Percentiles rank a stretch among this genome's conserved stretches.
phyloP scores from a whole-genome alignment of 768 basidiomycete genomes.

The Russula emetica region DNA sequence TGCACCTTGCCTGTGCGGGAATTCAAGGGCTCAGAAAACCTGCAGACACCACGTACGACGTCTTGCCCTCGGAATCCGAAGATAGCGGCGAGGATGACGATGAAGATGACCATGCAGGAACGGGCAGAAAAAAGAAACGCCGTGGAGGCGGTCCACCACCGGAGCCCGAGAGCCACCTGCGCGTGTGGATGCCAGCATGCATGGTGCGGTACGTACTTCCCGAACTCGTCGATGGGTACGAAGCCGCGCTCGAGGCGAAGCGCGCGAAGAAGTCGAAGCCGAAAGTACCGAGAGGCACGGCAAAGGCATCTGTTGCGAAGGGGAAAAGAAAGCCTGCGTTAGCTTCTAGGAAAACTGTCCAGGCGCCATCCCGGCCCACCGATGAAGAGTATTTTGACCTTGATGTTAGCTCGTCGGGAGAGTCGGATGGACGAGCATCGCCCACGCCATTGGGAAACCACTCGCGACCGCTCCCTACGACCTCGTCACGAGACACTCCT shows the following conservation, averaged over 20 bases:
- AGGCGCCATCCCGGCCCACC: not conserved
- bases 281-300: slow-evolving; percentile 1
- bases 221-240: slow-evolving; percentile 56
- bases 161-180: slow-evolving; percentile 52
- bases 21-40: slow-evolving; percentile 56
- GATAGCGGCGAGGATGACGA: slow-evolving; percentile 45
- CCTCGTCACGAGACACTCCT: not conserved
- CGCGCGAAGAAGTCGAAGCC: slow-evolving; percentile 13
- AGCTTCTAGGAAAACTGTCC: not conserved
- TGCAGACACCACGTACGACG: slow-evolving; percentile 29
- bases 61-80: slow-evolving; percentile 41
- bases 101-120: slow-evolving; percentile 39
- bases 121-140: slow-evolving; percentile 37
- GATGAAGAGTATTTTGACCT: slow-evolving; percentile 19
- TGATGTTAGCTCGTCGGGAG: slow-evolving; percentile 16
- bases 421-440: not conserved
- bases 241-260: slow-evolving; percentile 40
- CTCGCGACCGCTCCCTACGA: not conserved
- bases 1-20: slow-evolving; percentile 59
- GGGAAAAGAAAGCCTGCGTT: slow-evolving; percentile 4
- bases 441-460: not conserved
- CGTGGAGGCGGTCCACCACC: slow-evolving; percentile 42
- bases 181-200: slow-evolving; percentile 80
- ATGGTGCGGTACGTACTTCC: slow-evolving; percentile 70
- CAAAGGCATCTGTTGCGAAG: not conserved